These are phyloP conservation scores for Pezizomycotina sp. DNA, from an alignment of 2,329 filamentous ascomycete species.

Conservation along the genomic window DNA sequence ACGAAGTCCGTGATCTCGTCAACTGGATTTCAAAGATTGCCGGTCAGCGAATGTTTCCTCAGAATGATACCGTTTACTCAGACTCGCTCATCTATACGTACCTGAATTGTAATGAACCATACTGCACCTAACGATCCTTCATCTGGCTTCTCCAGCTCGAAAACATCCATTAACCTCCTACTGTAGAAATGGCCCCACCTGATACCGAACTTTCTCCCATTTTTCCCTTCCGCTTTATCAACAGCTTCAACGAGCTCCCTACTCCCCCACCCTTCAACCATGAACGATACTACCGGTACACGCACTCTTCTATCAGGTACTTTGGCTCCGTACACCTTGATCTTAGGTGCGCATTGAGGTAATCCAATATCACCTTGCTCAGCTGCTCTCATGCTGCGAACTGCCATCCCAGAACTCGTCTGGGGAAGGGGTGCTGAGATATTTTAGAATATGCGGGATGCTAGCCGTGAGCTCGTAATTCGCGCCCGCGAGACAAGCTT, in stretches of 20 bases:
- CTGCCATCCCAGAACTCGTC: conserved; percentile 39
- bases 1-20: too few species aligned
- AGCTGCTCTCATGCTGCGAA: conserved; percentile 43
- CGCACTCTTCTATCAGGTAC: conserved; percentile 7
- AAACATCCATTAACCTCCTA: conserved; percentile 11
- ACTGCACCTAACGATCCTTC: too few species aligned
- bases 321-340: conserved; percentile 36
- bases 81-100: too few species aligned
- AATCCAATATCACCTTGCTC: conserved; percentile 43
- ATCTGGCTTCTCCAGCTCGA: conserved; percentile 15
- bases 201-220: conserved; percentile 8
- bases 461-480: conserved; percentile 54
- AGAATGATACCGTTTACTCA: too few species aligned
- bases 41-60: too few species aligned
- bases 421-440: conserved; percentile 35
- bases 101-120: too few species aligned
- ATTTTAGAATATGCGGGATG: conserved; percentile 45
- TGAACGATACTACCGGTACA: conserved; percentile 12
- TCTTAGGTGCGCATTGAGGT: conserved; percentile 38
- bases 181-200: conserved; percentile 16
- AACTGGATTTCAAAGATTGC: too few species aligned
- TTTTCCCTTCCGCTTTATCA: conserved; percentile 7
- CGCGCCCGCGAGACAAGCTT: conserved; percentile 51
- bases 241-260: conserved; percentile 16
- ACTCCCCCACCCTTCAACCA: conserved; percentile 13